Conservation (phyloP, 2,329 filamentous ascomycete genomes). For the Pyrenophora graminea region DNA sequence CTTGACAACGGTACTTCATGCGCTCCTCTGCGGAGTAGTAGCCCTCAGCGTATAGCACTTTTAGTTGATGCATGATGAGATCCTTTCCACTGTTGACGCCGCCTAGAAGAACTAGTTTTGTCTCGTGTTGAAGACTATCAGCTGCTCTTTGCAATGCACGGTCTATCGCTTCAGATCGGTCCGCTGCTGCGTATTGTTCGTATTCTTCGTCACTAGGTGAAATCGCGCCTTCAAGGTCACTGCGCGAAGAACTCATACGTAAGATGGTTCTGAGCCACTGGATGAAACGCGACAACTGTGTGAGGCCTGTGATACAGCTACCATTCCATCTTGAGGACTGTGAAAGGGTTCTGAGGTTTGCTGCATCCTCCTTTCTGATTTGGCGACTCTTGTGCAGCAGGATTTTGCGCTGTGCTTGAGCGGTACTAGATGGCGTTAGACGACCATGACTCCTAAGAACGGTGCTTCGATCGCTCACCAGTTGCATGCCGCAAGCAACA, state of each 20-base stretch:
- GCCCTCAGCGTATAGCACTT: slow-evolving; percentile 41
- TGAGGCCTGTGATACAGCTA: slow-evolving; percentile 33
- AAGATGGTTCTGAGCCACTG: slow-evolving; percentile 41
- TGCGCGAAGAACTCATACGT: slow-evolving; percentile 31
- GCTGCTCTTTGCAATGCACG: slow-evolving; percentile 41
- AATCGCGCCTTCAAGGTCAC: slow-evolving; percentile 18
- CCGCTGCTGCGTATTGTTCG: slow-evolving; percentile 36
- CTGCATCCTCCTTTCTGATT: slow-evolving; percentile 40
- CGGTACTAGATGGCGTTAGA: slow-evolving; percentile 36
- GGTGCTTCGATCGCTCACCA: slow-evolving; percentile 22
- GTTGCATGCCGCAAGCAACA: slow-evolving; percentile 39
- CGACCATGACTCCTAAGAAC: neutral
- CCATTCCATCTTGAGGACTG: slow-evolving; percentile 37
- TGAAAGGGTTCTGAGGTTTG: slow-evolving; percentile 34
- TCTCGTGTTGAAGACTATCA: slow-evolving; percentile 37
- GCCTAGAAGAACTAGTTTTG: slow-evolving; percentile 42
- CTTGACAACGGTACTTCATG: slow-evolving; percentile 29
- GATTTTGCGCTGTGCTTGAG: slow-evolving; percentile 45
- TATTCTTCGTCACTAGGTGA: slow-evolving; percentile 38
- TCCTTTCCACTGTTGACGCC: slow-evolving; percentile 39
- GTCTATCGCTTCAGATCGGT: slow-evolving; percentile 44
- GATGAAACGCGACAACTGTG: slow-evolving; percentile 38
- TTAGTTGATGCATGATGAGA: slow-evolving; percentile 45
- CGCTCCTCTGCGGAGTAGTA: slow-evolving; percentile 40
- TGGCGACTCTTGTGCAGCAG: slow-evolving; percentile 43